Conservation (phyloP, 139 green algal genomes). For the Chlamydomonas sphaeroides region DNA sequence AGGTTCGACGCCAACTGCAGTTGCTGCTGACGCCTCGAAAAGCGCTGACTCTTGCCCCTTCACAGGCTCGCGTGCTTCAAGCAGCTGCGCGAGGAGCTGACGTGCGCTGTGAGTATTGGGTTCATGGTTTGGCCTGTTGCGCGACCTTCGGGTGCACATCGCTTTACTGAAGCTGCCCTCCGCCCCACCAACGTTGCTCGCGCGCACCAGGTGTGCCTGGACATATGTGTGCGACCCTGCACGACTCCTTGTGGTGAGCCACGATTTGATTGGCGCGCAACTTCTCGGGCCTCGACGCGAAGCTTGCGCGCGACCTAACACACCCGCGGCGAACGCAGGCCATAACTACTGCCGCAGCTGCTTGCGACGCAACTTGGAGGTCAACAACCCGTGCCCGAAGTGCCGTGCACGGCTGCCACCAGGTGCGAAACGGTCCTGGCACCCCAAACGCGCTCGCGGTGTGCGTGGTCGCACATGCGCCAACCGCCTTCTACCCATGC, state of each 20-base stretch:
- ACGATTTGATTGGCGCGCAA: too few species aligned
- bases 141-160: too few species aligned
- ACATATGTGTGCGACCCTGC: slow-evolving; percentile 60
- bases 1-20: background rate
- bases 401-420: slow-evolving; percentile 38
- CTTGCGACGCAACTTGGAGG: slow-evolving; percentile 46
- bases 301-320: background rate
- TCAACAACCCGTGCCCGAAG: slow-evolving; percentile 59
- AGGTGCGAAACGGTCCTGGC: too few species aligned
- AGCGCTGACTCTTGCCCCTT: background rate
- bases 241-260: slow-evolving; percentile 63
- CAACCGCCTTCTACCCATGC: too few species aligned
- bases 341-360: slow-evolving; percentile 65
- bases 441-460: too few species aligned
- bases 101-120: slow-evolving; percentile 14
- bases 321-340: slow-evolving; percentile 10
- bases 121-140: too few species aligned
- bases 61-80: slow-evolving; percentile 54
- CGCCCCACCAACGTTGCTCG: too few species aligned
- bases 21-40: too few species aligned
- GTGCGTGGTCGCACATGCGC: too few species aligned
- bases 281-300: too few species aligned
- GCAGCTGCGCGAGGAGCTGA: slow-evolving; percentile 49
- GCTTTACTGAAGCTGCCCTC: background rate
- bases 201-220: slow-evolving; percentile 65